Percentiles rank a stretch among this genome's conserved stretches.
Conservation (phyloP, 352 stramenopile genomes). For the Peronospora destructor region DNA sequence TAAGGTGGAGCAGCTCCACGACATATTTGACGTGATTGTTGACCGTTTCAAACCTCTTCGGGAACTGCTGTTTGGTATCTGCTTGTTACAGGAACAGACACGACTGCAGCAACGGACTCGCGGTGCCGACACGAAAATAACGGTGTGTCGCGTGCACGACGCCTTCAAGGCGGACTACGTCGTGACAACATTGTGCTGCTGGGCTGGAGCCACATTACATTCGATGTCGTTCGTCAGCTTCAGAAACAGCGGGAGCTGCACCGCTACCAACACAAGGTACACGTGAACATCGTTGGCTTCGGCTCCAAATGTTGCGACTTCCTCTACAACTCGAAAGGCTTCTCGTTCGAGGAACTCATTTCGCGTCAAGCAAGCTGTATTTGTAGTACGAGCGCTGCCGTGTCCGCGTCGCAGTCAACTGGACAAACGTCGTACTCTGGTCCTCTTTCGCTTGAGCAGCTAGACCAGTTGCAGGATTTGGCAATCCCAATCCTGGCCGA, state of each 20-base stretch:
- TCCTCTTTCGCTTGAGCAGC: conserved; percentile 38
- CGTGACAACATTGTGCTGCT: conserved; percentile 60
- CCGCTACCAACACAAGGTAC: too few relatives aligned
- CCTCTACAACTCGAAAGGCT: too few relatives aligned
- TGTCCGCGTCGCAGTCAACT: conserved; percentile 14
- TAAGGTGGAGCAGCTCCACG: conserved; percentile 32
- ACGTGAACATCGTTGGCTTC: too few relatives aligned
- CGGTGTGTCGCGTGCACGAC: conserved; percentile 69
- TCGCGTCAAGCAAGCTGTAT: conserved; percentile 37
- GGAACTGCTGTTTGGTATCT: conserved; percentile 72
- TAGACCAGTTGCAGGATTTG: too few relatives aligned
- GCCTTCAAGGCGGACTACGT: conserved; percentile 76
- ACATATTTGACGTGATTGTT: conserved; percentile 44
- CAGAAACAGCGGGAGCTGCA: too few relatives aligned
- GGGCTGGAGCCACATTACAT: conserved; percentile 65
- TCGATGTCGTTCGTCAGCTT: too few relatives aligned
- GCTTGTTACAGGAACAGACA: conserved; percentile 69
- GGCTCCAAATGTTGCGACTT: too few relatives aligned
- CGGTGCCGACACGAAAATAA: conserved; percentile 61
- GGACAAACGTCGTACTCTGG: conserved; percentile 28
- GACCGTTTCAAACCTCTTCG: conserved; percentile 69
- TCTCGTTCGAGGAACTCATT: conserved; percentile 41
- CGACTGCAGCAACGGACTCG: conserved; percentile 49
- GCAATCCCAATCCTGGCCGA: conserved; percentile 65
- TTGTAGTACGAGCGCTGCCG: conserved; percentile 25